Percentiles rank a stretch among this genome's conserved stretches.
These are phyloP conservation scores for Wickerhamomyces subpelliculosus DNA, from an alignment of 805 yeast genomes.

Conservation along the genomic window DNA sequence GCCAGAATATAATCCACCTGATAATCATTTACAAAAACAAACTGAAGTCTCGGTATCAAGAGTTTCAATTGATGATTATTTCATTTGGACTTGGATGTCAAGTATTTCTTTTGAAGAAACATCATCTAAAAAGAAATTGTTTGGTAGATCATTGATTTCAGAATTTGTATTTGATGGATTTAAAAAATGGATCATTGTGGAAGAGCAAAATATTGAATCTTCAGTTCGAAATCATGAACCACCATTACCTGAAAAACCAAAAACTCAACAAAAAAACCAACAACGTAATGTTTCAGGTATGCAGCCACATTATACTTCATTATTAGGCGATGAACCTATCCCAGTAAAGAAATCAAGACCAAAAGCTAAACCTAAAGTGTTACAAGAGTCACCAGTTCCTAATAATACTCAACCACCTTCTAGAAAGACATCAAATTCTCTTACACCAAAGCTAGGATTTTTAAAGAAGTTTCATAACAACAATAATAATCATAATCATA, in stretches of 20 bases:
- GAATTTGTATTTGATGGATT: constrained; percentile 75
- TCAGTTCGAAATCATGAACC: constrained; percentile 15
- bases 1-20: constrained; percentile 25
- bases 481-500: not conserved
- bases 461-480: constrained; percentile 8
- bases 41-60: constrained; percentile 38
- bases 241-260: constrained; percentile 16
- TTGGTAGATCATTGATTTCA: constrained; percentile 76
- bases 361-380: not conserved
- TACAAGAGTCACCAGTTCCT: not conserved
- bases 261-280: not conserved
- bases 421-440: not conserved
- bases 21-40: constrained; percentile 20
- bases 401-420: not conserved
- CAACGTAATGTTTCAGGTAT: constrained; percentile 1
- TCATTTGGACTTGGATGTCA: constrained; percentile 88
- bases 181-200: constrained; percentile 71
- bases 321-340: constrained; percentile 16
- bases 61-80: constrained; percentile 77
- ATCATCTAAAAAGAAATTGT: constrained; percentile 51
- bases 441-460: constrained; percentile 3
- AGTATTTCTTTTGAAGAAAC: constrained; percentile 72
- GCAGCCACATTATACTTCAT: constrained; percentile 17
- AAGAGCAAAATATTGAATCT: constrained; percentile 47
- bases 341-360: not conserved